Base-by-base conservation (phyloP, 1,139 yeast genomes). In the Hyphopichia khmerensis region DNA sequence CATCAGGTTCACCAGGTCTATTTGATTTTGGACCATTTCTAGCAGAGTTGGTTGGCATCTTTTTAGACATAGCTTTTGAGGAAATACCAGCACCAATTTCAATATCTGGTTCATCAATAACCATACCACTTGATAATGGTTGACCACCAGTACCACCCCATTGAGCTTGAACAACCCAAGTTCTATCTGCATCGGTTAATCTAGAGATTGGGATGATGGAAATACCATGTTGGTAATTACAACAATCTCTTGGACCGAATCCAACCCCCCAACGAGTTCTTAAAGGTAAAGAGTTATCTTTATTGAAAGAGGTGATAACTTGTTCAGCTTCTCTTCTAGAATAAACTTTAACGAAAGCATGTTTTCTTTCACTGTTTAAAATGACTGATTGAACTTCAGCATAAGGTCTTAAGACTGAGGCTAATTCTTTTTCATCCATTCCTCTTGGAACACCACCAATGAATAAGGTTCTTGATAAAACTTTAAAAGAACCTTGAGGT, bases 221-320 rank as follows among this genome's bases (percentile, higher is more conserved):
- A 36, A 85, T 76, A 48, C 99, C 99, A 46, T 85, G 84, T 59
- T 86, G 93, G 63, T 93, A 93, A 64, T 93, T 95, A 64, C 96
- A 89, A 69, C 98, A 91, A 62, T 93, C 98, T 72, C 99, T 82
- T 41, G 99, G 99, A 3, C 99, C 99, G 60, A 88, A 93, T 2
- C 99, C 99, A 50, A 93, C 98, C 52, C 98, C 99, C 99, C 99
- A 93, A 60, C 97, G 79, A 9, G 95, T 88, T 68, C 93, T 87
- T 59, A 81, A 79, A 40, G 76, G 83, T 52, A 70, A 77, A 11
- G 58, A 72, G 46, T 71, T 69, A 48, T 72, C 78, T 52, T 71
- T 71, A 56, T 72, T 72, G 75, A 83, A 65, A 54, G 79, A 56
- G 64, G 80, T 62, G 72, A 79, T 48, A 21, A 90, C 91, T 49